Base-by-base conservation (phyloP, 2,329 filamentous ascomycete genomes). In the Byssothecium circinans region DNA sequence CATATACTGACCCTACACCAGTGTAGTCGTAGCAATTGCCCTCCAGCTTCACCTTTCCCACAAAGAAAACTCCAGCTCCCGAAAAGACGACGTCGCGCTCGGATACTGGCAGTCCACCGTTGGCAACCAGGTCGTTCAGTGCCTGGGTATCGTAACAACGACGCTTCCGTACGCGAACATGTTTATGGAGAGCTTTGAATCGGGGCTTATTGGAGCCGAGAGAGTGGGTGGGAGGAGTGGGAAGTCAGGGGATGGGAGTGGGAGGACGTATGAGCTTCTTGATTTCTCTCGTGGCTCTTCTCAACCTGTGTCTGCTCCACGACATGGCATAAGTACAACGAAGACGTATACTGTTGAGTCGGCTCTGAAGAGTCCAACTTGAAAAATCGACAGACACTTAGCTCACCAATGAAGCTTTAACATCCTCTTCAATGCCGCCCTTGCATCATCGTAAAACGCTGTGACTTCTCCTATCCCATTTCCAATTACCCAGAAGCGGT, bases 121-220 rank as follows among this genome's bases (percentile, higher is more conserved):
- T 8, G 58, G 61, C 51, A 60, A 56, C 10, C 60, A 64, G 42
- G 40, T 57, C 8, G 47, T 66, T 4, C 58, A 60, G 36, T 54
- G 57, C 14, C 49, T 66, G 27, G 56, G 55, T 4, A 62, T 66
- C 12, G 43, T 62, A 6, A 65, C 64, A 12, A 60, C 60, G 8
- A 64, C 58, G 41, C 52, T 67, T 14, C 59, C 62, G 1, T 67
- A 64, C 45, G 57, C 60, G 20, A 65, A 61, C n/a, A 17, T 19
- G 6, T 18, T 36, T 17, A 19, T 18, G 34, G 54, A 65, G 29
- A 57, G 57, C 3, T 53, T 65, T n/a, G 64, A 65, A 18, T 60
- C 55, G 3, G 60, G 60, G 3, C 45, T 61, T 0, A 52, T 65
- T 17, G 56, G 61, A 6, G 43, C 60, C 2, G 59, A 64, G 32